Evolutionary conservation across 257 asterid species (phyloP).

Genomic region (Echium plantagineum): DNA sequence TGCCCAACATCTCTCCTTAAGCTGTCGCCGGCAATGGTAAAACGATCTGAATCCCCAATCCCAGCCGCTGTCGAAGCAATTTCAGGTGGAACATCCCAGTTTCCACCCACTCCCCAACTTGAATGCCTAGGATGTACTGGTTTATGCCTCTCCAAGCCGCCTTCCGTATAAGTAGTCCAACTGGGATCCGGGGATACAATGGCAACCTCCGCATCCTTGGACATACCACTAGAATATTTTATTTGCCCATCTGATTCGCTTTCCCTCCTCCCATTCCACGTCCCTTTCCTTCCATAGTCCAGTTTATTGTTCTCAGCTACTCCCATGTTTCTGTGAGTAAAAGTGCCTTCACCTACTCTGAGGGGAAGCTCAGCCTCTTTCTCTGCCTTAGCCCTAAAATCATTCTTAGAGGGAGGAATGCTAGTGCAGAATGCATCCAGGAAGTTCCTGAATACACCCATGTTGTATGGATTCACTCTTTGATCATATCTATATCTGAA

Average conservation of each 20-base stretch:
- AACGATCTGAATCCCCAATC: conserved; percentile 57
- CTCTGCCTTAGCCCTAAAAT: conserved; percentile 62
- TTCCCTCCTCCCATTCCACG: conserved; percentile 63
- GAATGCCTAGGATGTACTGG: conserved; percentile 59
- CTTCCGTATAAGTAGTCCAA: conserved; percentile 61
- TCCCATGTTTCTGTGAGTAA: conserved; percentile 72
- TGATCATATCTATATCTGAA: conserved; percentile 86
- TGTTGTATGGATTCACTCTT: conserved; percentile 81
- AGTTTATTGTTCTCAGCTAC: conserved; percentile 52
- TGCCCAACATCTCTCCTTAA: conserved; percentile 19
- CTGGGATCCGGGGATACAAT: conserved; percentile 51
- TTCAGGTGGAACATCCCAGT: conserved; percentile 98
- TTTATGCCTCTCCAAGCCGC: conserved; percentile 49
- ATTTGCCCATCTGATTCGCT: conserved; percentile 54
- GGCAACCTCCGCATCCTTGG: conserved; percentile 38
- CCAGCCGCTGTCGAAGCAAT: conserved; percentile 47
- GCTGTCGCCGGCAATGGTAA: conserved; percentile 12
- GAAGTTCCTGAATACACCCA: conserved; percentile 65
- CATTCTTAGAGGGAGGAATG: conserved; percentile 66
- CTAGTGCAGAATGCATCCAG: conserved; percentile 59
- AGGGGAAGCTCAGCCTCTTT: conserved; percentile 40
- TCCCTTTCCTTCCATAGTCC: conserved; percentile 89
- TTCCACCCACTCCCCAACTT: conserved; percentile 94
- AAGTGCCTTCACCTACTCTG: conserved; percentile 58
- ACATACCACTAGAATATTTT: conserved; percentile 47